Base-by-base conservation (phyloP, 495 filamentous ascomycete genomes). In the Tuber magnatum region DNA sequence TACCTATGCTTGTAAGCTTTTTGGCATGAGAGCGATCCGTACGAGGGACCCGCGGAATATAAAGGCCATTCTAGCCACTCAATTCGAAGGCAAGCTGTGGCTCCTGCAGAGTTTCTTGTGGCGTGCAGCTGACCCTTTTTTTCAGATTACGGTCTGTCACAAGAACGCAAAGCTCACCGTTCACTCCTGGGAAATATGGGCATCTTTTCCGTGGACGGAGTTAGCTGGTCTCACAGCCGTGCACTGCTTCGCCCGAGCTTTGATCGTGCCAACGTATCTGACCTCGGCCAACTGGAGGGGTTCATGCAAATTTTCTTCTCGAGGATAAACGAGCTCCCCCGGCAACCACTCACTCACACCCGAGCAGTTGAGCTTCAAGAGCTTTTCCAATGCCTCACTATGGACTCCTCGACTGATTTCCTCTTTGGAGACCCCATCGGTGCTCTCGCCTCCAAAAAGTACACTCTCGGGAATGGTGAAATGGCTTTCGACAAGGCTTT, bases 201-300 rank as follows among this genome's bases (percentile, higher is more conserved):
- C 7, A 88, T 90, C 73, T 89, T 90, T 78, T 85, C 86, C 0
- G 85, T 87, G 71, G 86, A 89, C 38, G 88, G 88, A 0, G 43
- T 71, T 48, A 74, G 82, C 12, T 90, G 88, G 88, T 83, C 85
- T 46, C 86, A 85, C 9, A 89, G 87, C 2, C 85, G 89, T 22
- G 85, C 85, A 24, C 81, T 90, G 41, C 84, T 91, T 39, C 85
- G 87, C 0, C 89, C 85, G 0, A 86, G 88, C 69, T 90, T 91
- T 75, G 85, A 84, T 38, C 85, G 86, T 20, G 83, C 85, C 20
- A 86, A 87, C 44, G 71, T 82, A 14, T 71, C 79, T 43, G 70
- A 82, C 43, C 69, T 82, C 28, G 65, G 75, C 22, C 48, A 76
- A 22, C 72, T 82, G 14, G 81, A 82, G 40, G 68, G 46, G 6